Percentiles rank a stretch among this genome's conserved stretches.
phyloP scores from a whole-genome alignment of 225 moss, liverwort and hornwort species.

The Sphagnum contortum region DNA sequence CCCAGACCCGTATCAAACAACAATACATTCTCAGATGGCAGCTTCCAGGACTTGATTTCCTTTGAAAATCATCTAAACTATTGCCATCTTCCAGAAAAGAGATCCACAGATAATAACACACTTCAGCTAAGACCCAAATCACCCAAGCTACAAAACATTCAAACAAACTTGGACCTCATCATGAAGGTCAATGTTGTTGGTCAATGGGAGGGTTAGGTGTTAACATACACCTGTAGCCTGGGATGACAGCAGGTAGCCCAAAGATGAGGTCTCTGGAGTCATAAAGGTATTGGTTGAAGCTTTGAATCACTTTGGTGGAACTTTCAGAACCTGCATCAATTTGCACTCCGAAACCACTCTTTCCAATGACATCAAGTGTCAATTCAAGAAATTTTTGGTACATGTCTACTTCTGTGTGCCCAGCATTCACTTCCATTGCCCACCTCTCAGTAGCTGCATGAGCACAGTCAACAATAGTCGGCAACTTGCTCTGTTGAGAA shows the following conservation, averaged over 20 bases:
- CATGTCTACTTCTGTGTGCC: conserved; percentile 56
- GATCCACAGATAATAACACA: too few species aligned
- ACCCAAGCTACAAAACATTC: too few species aligned
- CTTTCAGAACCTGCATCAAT: conserved; percentile 17
- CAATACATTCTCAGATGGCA: too few species aligned
- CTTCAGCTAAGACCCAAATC: too few species aligned
- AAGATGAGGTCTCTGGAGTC: conserved; percentile 67
- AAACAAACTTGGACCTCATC: too few species aligned
- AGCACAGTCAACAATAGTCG: conserved; percentile 51
- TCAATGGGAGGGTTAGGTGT: too few species aligned
- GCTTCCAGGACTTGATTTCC: too few species aligned
- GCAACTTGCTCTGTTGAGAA: conserved; percentile 7
- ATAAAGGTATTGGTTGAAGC: conserved; percentile 65
- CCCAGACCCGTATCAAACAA: too few species aligned
- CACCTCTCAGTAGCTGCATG: conserved; percentile 51
- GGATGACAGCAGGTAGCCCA: conserved; percentile 64
- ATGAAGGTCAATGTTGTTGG: too few species aligned
- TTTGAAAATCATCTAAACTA: too few species aligned
- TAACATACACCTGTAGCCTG: conserved; percentile 48
- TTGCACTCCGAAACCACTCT: conserved; percentile 52
- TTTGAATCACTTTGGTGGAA: conserved; percentile 19
- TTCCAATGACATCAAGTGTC: conserved; percentile 59
- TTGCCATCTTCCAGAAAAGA: too few species aligned
- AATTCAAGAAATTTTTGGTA: conserved; percentile 54
- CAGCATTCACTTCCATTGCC: conserved; percentile 36